Base-by-base conservation (phyloP, 805 yeast genomes). In the Scheffersomyces stipitis region DNA sequence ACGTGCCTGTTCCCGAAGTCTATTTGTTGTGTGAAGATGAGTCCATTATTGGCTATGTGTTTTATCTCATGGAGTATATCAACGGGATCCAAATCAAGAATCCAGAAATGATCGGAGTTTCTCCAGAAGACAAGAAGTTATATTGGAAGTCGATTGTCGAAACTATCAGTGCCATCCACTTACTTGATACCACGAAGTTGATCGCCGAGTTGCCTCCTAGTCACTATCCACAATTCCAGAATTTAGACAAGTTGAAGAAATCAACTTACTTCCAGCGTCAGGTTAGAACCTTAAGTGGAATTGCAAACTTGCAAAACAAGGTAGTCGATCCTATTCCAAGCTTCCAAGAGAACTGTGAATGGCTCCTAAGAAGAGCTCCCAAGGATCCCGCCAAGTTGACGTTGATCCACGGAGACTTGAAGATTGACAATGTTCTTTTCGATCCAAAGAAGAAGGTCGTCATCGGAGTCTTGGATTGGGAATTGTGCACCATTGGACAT, bases 381-480 rank as follows among this genome's bases (percentile, higher is more conserved):
- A 41, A 44, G n/a, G 79, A 75, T 41, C 73, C 79, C 1, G 46
- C 58, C 4, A 51, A 60, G 10, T 60, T 69, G 28, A 60, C 71
- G 2, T 63, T 80, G 38, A 76, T 80, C 26, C 86, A 80, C 45
- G 86, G 90, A 30, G 80, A 81, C 62, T 72, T 74, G 70, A 75
- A 80, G 62, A 66, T 75, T 49, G 83, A 84, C 66, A 70, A 83
- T 61, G 64, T 83, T 44, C 71, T 84, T 23, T 74, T 75, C 60
- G 73, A 82, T 56, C 79, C 78, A 45, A 70, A 69, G 1, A 65
- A 69, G 31, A 70, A 71, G 15, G 52, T 55, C 30, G 76, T 79
- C 3, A 58, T 73, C 33, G 83, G 83, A 0, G 75, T 80, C 2
- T 60, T 80, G 28, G 85, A 80, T 50, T 80, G 86, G 86, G 86